These are phyloP conservation scores for Fusarium mangiferae DNA, from an alignment of 2,329 filamentous ascomycete genomes.

Conservation along the genomic window DNA sequence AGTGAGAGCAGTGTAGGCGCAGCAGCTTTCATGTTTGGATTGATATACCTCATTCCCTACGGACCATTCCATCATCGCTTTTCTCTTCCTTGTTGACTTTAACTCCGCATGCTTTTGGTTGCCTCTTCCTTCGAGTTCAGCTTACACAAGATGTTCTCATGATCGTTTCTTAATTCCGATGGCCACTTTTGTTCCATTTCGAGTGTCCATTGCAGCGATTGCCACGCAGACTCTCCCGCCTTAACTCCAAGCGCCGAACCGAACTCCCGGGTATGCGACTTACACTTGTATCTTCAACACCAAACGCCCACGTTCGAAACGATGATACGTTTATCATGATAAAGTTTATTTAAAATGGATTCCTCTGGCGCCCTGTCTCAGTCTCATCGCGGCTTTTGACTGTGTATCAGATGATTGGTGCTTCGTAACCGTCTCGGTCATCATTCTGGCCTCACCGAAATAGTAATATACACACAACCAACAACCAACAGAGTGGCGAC, in stretches of 20 bases:
- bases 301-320: background rate
- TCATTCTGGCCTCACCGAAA: background rate
- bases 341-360: background rate
- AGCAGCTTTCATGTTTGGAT: constrained; percentile 1
- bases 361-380: constrained; percentile 1
- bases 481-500: background rate
- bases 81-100: background rate
- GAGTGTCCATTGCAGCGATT: background rate
- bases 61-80: background rate
- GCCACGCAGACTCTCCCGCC: background rate
- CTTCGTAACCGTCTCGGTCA: background rate
- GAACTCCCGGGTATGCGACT: constrained; percentile 8
- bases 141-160: background rate
- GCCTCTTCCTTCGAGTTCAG: constrained; percentile 15
- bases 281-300: background rate
- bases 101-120: constrained; percentile 1
- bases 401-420: constrained; percentile 13
- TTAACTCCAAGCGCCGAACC: constrained; percentile 11
- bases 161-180: background rate
- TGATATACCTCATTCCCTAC: constrained; percentile 16
- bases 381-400: background rate
- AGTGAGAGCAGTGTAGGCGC: background rate
- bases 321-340: background rate
- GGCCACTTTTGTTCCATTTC: background rate
- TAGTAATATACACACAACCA: constrained; percentile 3